Evolutionary conservation across 1,139 yeast species (phyloP), one percentile per base, ranked within the genome.

Genomic region (Debaryomyces psychrophilus): DNA sequence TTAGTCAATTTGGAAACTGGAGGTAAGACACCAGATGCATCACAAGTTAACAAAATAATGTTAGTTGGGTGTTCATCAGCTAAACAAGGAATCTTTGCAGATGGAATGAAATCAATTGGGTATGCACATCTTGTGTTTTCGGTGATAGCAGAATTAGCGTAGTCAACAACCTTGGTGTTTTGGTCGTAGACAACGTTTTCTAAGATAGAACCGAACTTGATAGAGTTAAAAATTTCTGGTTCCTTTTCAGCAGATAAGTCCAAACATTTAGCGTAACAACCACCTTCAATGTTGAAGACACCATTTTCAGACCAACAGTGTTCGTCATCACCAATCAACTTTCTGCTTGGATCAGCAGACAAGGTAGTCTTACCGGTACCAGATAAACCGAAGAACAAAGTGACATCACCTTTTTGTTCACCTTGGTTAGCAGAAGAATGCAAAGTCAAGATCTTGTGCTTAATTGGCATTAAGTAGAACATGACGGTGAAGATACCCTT

Each of bases 221-320:
- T 89, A 44, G 99, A 95, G 73, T 90, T 84, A 82, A 84, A 93
- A 68, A 93, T 93, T 74, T 93, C 99, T 47, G 99, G 99, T 77
- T 93, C 99, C 74, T 87, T 92, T 75, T 90, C 97, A 54, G 79
- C 86, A 48, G 92, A 77, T 58, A 93, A 80, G 64, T 90, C 97
- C 59, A 93, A 79, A 77, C 98, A 92, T 76, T 93, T 93, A 65
- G 98, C 98, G 78, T 93, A 93, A 79, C 99, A 93, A 56, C 99
- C 99, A 73, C 99, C 99, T 77, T 93, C 99, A 65, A 93, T 92
- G 83, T 93, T 93, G 85, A 93, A 93, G 52, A 93, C 97, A 76
- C 99, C 99, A 58, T 87, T 78, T 71, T 93, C 96, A 29, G 97
- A 88, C 99, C 99, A 93, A 77, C 98, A 93, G 77, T 93, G 99